A percentile compares a stretch with the other conserved stretches of the same genome.
phyloP scores from a whole-genome alignment of 106 monocot genomes.

The Narthecium ossifragum region DNA sequence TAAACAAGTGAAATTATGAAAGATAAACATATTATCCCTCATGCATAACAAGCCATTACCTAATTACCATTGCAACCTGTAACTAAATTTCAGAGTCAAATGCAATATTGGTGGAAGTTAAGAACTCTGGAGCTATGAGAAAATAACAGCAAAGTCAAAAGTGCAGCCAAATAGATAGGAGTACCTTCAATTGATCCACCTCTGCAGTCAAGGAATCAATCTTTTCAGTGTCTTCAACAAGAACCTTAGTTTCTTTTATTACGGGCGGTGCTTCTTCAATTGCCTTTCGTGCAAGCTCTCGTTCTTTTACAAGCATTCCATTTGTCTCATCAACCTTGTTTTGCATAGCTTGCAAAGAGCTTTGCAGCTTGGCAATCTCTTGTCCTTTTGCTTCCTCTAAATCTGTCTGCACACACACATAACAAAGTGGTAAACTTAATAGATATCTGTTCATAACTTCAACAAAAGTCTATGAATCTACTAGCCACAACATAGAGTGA shows the following conservation, averaged over 20 bases:
- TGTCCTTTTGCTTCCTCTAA: constrained; percentile 75
- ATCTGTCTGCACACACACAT: constrained; percentile 37
- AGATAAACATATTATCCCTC: too few species aligned
- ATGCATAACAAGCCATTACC: too few species aligned
- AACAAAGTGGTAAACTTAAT: too few species aligned
- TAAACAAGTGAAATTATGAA: too few species aligned
- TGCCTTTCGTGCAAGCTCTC: constrained; percentile 43
- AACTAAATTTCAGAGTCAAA: too few species aligned
- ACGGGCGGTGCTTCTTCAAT: constrained; percentile 69
- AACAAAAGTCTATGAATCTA: too few species aligned
- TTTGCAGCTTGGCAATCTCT: constrained; percentile 57
- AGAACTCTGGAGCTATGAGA: too few species aligned
- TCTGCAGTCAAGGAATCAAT: constrained; percentile 50
- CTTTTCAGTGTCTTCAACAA: constrained; percentile 71
- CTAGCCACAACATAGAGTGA: too few species aligned
- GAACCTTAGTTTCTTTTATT: constrained; percentile 52
- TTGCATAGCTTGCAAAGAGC: constrained; percentile 51
- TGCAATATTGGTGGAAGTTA: too few species aligned
- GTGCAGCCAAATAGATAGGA: background rate
- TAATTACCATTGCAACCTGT: too few species aligned
- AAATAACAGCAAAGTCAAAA: too few species aligned
- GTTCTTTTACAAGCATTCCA: constrained; percentile 50
- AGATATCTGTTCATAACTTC: too few species aligned
- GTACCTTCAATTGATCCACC: constrained; percentile 68
- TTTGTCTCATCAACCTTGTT: constrained; percentile 53